A percentile compares a stretch with the other conserved stretches of the same genome.
phyloP scores from a whole-genome alignment of 805 yeast genomes.

The Wickerhamiella nectarea region DNA sequence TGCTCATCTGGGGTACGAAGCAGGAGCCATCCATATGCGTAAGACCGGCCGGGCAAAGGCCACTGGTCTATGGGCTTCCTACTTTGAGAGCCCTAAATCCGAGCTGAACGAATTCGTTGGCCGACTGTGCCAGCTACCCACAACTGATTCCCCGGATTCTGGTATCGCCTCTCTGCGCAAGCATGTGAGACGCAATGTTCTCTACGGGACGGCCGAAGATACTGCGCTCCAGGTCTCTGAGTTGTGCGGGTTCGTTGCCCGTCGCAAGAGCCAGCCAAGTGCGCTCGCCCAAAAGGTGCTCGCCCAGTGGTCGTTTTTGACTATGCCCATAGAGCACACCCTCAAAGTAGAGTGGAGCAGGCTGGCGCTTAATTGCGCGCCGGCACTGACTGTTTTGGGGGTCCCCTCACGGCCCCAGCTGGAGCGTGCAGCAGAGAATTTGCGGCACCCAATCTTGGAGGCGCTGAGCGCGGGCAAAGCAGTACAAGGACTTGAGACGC shows the following conservation, averaged over 20 bases:
- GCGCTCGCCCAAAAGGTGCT: background rate
- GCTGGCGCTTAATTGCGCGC: background rate
- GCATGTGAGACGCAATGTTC: background rate
- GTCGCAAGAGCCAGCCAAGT: background rate
- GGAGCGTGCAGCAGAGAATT: constrained; percentile 3
- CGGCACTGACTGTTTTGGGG: background rate
- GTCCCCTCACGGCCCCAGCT: background rate
- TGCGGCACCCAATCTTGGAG: background rate
- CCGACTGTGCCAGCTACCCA: background rate
- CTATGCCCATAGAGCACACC: background rate
- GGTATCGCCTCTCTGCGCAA: background rate
- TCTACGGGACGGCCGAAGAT: background rate
- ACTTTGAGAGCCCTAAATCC: too few species aligned
- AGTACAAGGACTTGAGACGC: background rate
- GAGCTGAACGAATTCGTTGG: too few species aligned
- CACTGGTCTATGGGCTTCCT: background rate
- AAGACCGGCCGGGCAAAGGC: constrained; percentile 1
- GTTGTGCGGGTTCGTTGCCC: background rate
- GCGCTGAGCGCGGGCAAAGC: background rate
- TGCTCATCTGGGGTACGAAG: background rate
- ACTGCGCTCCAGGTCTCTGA: background rate
- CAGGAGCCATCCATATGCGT: background rate
- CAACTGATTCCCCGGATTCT: background rate
- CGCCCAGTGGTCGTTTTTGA: background rate
- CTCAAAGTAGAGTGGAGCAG: background rate